These are phyloP conservation scores for Phytophthora capsici DNA, from an alignment of 352 stramenopile species.

Conservation along the genomic window DNA sequence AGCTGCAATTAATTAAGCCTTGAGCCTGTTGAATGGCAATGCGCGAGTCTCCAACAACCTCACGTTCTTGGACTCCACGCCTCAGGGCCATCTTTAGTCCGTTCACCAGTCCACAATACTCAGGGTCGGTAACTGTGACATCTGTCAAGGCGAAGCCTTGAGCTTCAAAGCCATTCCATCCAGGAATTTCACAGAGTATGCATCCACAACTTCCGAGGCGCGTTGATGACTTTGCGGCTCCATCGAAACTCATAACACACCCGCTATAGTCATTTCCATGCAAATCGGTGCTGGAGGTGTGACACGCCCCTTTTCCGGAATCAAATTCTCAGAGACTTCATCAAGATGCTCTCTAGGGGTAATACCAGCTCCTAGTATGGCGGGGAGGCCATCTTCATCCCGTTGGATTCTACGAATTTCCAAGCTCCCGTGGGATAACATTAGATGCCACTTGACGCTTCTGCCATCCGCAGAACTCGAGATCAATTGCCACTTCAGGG, in stretches of 20 bases:
- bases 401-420: constrained; percentile 5
- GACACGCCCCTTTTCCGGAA: constrained; percentile 16
- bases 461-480: too few species aligned
- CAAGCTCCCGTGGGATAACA: constrained; percentile 1
- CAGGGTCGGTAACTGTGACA: constrained; percentile 13
- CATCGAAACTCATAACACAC: constrained; percentile 14
- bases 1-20: too few species aligned
- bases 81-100: too few species aligned
- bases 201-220: constrained; percentile 4
- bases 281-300: neutral
- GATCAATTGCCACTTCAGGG: too few species aligned
- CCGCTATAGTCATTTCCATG: neutral
- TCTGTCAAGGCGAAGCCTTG: neutral
- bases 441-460: neutral
- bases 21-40: constrained; percentile 10
- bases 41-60: neutral
- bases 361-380: neutral
- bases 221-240: constrained; percentile 1
- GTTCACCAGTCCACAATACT: constrained; percentile 4
- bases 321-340: neutral
- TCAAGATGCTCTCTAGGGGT: constrained; percentile 17
- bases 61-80: neutral
- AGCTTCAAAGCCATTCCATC: neutral
- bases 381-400: too few species aligned
- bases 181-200: constrained; percentile 4